Evolutionary conservation across 257 asterid genomes (phyloP), one percentile per base, ranked within the genome.

Genomic region (Cynanchum wilfordii): DNA sequence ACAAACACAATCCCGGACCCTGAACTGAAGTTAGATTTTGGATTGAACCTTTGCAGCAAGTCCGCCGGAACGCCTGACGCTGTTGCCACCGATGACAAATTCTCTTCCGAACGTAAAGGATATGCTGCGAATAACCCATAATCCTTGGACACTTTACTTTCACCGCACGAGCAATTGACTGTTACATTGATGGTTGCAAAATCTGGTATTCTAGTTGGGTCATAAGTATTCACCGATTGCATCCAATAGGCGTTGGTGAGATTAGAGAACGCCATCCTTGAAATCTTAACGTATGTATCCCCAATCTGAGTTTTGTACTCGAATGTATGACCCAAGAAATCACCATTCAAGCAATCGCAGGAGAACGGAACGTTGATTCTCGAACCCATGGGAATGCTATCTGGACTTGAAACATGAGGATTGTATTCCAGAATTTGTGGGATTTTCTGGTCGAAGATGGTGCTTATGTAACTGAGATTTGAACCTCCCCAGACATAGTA

Each of bases 81-180:
- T 42, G 25, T 70, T 1, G 90, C 86, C 82, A 89, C 72, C 7
- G 84, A 76, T 45, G 49, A 63, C 81, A 88, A 73, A 70, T 64
- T 81, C 81, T 91, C 88, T 5, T 84, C 96, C 2, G 75, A 55
- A 29, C 78, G 67, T 20, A 91, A 78, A 10, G 95, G 87, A 42
- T 86, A 88, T 76, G 95, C 89, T 44, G 73, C 81, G 50, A 91
- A 88, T 75, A 88, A 17, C 73, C 97, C 93, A 42, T 85, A 91
- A 69, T 85, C 91, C 60, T 77, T 78, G 5, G 95, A 89, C 71
- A 91, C 87, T 6, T 45, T 64, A 2, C 79, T 36, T 16, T 89
- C 87, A 2, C 97, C 97, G 54, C 96, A 91, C 10, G 97, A 89
- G 77, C 96, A 91, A 72, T 91, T 91, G 30, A 89, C 86, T 0